These are phyloP conservation scores for Starmerella asiatica DNA, from an alignment of 805 yeast species.

Conservation along the genomic window DNA sequence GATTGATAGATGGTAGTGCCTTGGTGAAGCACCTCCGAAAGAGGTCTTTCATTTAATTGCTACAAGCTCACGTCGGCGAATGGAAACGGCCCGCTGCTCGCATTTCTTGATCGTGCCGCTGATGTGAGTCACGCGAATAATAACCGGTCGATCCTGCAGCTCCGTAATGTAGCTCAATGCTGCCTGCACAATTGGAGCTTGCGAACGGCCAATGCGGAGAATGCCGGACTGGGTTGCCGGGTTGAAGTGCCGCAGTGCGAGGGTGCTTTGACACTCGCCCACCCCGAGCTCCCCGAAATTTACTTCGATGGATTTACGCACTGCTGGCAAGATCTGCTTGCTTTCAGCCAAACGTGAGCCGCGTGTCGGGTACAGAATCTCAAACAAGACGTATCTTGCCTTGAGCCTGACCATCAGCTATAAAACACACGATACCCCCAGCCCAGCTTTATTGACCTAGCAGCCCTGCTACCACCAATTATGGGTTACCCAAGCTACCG, in stretches of 20 bases:
- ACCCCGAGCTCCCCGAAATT: slow-evolving; percentile 70
- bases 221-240: slow-evolving; percentile 74
- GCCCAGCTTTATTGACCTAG: background rate
- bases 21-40: too few relatives aligned
- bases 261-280: slow-evolving; percentile 46
- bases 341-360: slow-evolving; percentile 30
- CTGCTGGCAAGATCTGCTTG: slow-evolving; percentile 37
- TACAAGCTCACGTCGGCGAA: slow-evolving; percentile 4
- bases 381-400: slow-evolving; percentile 72
- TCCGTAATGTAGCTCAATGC: slow-evolving; percentile 39
- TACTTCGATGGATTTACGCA: slow-evolving; percentile 43
- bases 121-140: slow-evolving; percentile 51
- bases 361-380: slow-evolving; percentile 50
- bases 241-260: slow-evolving; percentile 66
- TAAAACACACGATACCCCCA: too few relatives aligned
- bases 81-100: slow-evolving; percentile 52
- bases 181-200: slow-evolving; percentile 47
- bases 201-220: slow-evolving; percentile 57
- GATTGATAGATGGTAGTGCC: too few relatives aligned
- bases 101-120: slow-evolving; percentile 83
- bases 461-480: too few relatives aligned
- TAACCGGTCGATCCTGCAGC: slow-evolving; percentile 37
- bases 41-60: too few relatives aligned
- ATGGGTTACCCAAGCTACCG: too few relatives aligned
- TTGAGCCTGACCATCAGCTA: slow-evolving; percentile 70